phyloP scores from a whole-genome alignment of 345 rosid species.

The Aquilaria malaccensis region DNA sequence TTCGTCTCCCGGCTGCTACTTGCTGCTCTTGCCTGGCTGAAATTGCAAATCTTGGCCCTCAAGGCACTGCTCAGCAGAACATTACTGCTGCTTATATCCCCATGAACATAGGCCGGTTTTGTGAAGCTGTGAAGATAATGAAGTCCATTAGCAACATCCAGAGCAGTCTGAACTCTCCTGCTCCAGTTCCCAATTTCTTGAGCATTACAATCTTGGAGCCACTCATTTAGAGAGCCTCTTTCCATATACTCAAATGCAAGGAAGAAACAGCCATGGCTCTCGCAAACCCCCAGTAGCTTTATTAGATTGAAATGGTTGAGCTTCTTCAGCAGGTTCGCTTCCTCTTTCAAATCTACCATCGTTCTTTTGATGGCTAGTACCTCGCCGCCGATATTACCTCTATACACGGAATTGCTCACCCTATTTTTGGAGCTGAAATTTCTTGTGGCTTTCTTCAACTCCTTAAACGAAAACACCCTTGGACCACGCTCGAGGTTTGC shows the following conservation, averaged over 20 bases:
- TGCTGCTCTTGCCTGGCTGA: slow-evolving; percentile 27
- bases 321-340: slow-evolving; percentile 37
- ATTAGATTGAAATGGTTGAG: slow-evolving; percentile 43
- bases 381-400: slow-evolving; percentile 29
- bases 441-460: slow-evolving; percentile 31
- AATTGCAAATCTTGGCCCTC: slow-evolving; percentile 43
- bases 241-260: slow-evolving; percentile 35
- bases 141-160: slow-evolving; percentile 46
- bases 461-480: slow-evolving; percentile 22
- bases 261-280: slow-evolving; percentile 20
- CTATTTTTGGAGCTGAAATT: slow-evolving; percentile 30
- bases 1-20: slow-evolving; percentile 10
- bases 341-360: slow-evolving; percentile 22
- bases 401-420: slow-evolving; percentile 35
- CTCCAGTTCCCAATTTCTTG: slow-evolving; percentile 20
- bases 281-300: slow-evolving; percentile 31
- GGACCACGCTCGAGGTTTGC: slow-evolving; percentile 32
- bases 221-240: slow-evolving; percentile 30
- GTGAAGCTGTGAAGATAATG: slow-evolving; percentile 48
- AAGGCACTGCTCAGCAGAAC: slow-evolving; percentile 24
- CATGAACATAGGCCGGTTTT: slow-evolving; percentile 36
- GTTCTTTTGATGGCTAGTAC: slow-evolving; percentile 31
- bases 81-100: slow-evolving; percentile 35
- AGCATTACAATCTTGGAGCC: slow-evolving; percentile 17
- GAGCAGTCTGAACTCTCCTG: slow-evolving; percentile 35